Base-by-base conservation (phyloP, 2,329 filamentous ascomycete species). In the Cladosporium colombiae region DNA sequence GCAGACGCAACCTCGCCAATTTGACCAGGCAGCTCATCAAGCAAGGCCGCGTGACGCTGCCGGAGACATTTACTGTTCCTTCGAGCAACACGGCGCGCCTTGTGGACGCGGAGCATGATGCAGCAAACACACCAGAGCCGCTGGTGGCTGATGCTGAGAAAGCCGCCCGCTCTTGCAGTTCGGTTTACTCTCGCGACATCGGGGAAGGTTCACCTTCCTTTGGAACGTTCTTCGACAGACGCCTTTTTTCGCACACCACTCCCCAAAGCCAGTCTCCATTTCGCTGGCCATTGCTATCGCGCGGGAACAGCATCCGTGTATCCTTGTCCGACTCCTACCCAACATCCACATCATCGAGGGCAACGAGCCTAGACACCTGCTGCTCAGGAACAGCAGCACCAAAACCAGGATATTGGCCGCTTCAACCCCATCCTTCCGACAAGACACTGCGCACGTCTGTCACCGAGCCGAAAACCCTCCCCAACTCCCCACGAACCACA, bases 141-240 rank as follows among this genome's bases (percentile, higher is more conserved):
- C 10, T 21, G 25, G 25, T 33, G 18, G 25, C 52, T 16, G 52
- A 33, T 14, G 50, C 7, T 31, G 52, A 21, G 27, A 10, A 21
- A 11, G 18, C 31, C 13, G 27, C 44, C 40, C 29, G 46, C 6
- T 29, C 18, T 8, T 7, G 50, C 3, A 63, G 61, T 37, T 63
- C 61, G 10, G 33, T 44, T 16, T 63, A 55, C 37, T 63, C 49
- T 44, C 50, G 33, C 25, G 50, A 29, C 25, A 55, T 46, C 35
- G 50, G 33, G 23, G 61, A 37, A 16, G 44, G 46, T 25, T 37
- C 50, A 2, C 23, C 33, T 18, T 18, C 13, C 7, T 35, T 11
- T 21, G 18, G 27, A n/a, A 13, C n/a, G n/a, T 21, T 46, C 8
- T 3, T 21, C n/a, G 40, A 46, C 40, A 13, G 1, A 5, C n/a